Percentiles rank a stretch among this genome's conserved stretches.
Conservation (phyloP, 495 filamentous ascomycete genomes). For the Hypoxylon fragiforme region DNA sequence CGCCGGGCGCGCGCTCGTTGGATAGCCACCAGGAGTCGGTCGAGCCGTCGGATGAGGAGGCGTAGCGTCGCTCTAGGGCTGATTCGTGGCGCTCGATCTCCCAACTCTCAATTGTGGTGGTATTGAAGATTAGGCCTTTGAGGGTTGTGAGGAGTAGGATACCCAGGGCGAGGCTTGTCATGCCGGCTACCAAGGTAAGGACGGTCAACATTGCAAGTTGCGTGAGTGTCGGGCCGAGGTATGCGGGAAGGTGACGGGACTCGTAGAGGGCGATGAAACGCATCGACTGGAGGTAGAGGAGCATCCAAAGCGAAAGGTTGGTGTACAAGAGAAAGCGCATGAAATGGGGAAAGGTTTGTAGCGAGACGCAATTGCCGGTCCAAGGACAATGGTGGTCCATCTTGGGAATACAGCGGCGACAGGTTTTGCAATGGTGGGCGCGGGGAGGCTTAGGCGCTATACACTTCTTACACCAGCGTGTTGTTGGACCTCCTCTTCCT, state of each 20-base stretch:
- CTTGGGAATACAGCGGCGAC: conserved; percentile 85
- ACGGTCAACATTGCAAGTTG: conserved; percentile 70
- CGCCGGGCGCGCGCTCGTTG: conserved; percentile 22
- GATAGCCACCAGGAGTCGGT: conserved; percentile 29
- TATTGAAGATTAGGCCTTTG: conserved; percentile 49
- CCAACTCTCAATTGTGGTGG: conserved; percentile 90
- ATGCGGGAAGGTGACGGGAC: conserved; percentile 70
- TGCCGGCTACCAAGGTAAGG: conserved; percentile 60
- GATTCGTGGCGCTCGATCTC: conserved; percentile 86
- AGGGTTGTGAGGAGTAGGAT: conserved; percentile 61
- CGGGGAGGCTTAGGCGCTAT: conserved; percentile 79
- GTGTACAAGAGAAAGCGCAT: conserved; percentile 84
- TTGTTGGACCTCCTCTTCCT: conserved; percentile 20
- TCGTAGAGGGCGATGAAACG: conserved; percentile 67
- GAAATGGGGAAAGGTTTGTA: conserved; percentile 88
- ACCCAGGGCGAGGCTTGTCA: conserved; percentile 66
- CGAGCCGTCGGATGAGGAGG: conserved; percentile 55
- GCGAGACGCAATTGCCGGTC: conserved; percentile 91
- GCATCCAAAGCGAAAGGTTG: conserved; percentile 64
- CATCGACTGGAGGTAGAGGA: conserved; percentile 61
- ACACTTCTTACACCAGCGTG: conserved; percentile 85
- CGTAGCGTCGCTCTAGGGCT: conserved; percentile 63
- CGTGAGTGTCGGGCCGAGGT: conserved; percentile 70
- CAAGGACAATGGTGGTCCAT: conserved; percentile 99
- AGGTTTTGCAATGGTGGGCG: conserved; percentile 90